Percentiles rank a stretch among this genome's conserved stretches.
Evolutionary conservation across 306 rosid genomes (phyloP).

Genomic region (Cyclanthera cordifolia): DNA sequence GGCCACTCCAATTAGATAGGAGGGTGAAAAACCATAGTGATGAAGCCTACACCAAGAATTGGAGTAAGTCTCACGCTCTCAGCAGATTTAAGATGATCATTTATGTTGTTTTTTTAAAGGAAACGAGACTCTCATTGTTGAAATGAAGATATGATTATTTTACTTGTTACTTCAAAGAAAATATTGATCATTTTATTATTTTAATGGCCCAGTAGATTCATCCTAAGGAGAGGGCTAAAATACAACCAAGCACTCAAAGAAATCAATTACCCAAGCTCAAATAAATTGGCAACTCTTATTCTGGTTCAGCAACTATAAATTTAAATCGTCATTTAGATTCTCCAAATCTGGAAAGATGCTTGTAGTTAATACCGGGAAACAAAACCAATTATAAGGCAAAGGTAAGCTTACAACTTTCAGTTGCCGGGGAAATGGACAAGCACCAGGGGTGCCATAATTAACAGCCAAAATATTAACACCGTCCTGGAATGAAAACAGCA

Average conservation of each 20-base stretch:
- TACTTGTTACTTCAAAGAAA: no score
- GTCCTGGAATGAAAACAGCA: constrained; percentile 43
- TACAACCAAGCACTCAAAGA: not conserved
- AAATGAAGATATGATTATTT: no score
- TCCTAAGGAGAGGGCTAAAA: no score
- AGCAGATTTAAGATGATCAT: no score
- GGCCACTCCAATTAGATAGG: no score
- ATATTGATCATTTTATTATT: no score
- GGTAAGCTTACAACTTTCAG: constrained; percentile 49
- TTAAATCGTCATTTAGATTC: not conserved
- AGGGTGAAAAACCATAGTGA: no score
- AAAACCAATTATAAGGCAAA: constrained; percentile 8
- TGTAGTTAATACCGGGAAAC: constrained; percentile 10
- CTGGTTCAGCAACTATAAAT: constrained; percentile 3
- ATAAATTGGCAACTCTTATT: not conserved
- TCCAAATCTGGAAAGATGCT: not conserved
- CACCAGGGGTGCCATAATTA: constrained; percentile 73
- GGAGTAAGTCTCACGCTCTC: no score
- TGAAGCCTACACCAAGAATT: no score
- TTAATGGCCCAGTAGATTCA: no score
- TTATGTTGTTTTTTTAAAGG: no score
- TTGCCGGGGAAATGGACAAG: constrained; percentile 77
- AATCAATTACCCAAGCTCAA: not conserved
- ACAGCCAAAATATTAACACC: constrained; percentile 75
- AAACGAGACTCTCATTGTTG: no score